These are phyloP conservation scores for Puccinia horiana DNA, from an alignment of 1,284 basidiomycete species.

Conservation along the genomic window DNA sequence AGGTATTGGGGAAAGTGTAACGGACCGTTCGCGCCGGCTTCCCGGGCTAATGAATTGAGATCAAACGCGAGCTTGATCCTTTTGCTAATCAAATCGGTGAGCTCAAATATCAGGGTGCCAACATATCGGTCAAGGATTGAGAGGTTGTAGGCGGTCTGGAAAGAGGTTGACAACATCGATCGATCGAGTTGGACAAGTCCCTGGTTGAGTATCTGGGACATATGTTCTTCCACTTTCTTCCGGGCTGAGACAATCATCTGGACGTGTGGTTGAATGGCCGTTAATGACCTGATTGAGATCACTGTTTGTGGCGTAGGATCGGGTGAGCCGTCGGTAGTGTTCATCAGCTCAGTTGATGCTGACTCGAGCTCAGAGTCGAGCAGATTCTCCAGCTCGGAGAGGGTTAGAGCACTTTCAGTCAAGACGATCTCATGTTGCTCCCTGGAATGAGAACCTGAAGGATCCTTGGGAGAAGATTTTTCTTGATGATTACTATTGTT, in stretches of 20 bases:
- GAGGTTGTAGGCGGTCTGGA: slow-evolving; percentile 93
- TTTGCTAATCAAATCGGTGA: slow-evolving; percentile 76
- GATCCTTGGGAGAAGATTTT: neutral
- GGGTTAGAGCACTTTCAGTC: slow-evolving; percentile 19
- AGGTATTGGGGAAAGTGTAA: neutral
- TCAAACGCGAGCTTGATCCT: slow-evolving; percentile 82
- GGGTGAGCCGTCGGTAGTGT: too few relatives aligned
- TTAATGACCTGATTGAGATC: slow-evolving; percentile 26
- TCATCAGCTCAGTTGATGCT: neutral
- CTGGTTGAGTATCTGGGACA: slow-evolving; percentile 13
- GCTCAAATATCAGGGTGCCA: slow-evolving; percentile 73
- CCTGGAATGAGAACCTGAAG: too few relatives aligned
- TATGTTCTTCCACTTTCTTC: slow-evolving; percentile 19
- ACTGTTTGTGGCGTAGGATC: neutral
- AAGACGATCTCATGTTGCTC: slow-evolving; percentile 16
- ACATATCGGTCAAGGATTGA: slow-evolving; percentile 80
- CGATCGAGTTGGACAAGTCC: slow-evolving; percentile 63
- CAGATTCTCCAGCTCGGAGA: slow-evolving; percentile 24
- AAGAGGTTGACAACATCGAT: slow-evolving; percentile 79
- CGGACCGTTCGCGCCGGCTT: slow-evolving; percentile 73
- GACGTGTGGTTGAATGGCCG: slow-evolving; percentile 16
- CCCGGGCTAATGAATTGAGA: slow-evolving; percentile 77
- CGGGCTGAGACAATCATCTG: slow-evolving; percentile 15
- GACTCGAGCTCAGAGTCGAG: slow-evolving; percentile 4
- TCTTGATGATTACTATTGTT: neutral